Base-by-base conservation (phyloP, 2,329 filamentous ascomycete genomes). In the Phialophora expanda region DNA sequence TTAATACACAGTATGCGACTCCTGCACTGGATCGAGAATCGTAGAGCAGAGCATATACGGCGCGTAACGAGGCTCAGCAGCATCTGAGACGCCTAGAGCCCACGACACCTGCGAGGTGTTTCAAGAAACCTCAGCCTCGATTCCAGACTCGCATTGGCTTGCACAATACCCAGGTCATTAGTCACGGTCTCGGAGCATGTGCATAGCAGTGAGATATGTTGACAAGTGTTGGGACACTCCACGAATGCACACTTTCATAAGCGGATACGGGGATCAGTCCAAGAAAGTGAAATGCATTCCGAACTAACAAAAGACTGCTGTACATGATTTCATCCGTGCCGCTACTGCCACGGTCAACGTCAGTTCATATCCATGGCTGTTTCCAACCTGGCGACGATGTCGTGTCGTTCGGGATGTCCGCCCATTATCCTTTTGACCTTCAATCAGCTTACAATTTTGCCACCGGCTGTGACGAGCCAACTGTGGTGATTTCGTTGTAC, bases 401-500 rank as follows among this genome's bases (percentile, higher is more conserved):
- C 32, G 53, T 24, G 4, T 38, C 53, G 5, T 28, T 17, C 28
- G 14, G 26, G 24, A 8, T 12, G 9, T 56, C 17, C 28, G 17
- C 28, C 53, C 53, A 28, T 12, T 51, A 24, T 9, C 48, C 48
- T 22, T 51, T 11, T 51, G 20, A 14, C 20, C 48, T 17, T 17
- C 20, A 51, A 51, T 2, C 20, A 51, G 53, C 54, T 66, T 64
- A 90, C 76, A 90, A 78, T 80, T 90, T 90, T n/a, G 88, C 86
- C 67, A 86, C 66, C 44, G 69, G 66, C 50, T 67, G 64, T 24
- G 69, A 87, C 65, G 84, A 82, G 69, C 90, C 90, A 65, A 91
- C 85, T 66, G 87, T 87, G 20, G 91, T 93, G 76, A 96, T 95
- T 78, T 95, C 91, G 74, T 94, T 91, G 80, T 96, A 96, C 58